Conservation (phyloP, 345 rosid species). For the Moricandia moricandioides region DNA sequence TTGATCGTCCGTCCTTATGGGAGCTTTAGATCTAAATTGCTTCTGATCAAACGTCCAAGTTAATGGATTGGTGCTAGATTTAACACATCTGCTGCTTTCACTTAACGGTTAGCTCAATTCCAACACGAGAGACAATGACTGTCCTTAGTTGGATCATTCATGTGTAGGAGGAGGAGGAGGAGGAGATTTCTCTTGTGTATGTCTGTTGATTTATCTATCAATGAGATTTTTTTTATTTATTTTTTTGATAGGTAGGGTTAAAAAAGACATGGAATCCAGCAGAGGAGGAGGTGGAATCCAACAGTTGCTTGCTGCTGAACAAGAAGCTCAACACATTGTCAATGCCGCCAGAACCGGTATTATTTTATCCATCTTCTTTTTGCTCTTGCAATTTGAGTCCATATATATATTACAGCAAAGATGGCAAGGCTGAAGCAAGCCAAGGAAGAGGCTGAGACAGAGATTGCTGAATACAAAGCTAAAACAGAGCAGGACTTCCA, state of each 20-base stretch:
- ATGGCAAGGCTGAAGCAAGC: conserved; percentile 84
- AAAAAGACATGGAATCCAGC: conserved; percentile 47
- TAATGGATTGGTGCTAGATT: too few species aligned
- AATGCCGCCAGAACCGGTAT: conserved; percentile 64
- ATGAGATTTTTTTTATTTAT: neutral
- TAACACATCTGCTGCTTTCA: too few species aligned
- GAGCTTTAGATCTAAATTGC: too few species aligned
- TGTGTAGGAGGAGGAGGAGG: too few species aligned
- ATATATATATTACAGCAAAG: conserved; percentile 47
- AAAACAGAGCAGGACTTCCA: conserved; percentile 78
- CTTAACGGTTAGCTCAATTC: too few species aligned
- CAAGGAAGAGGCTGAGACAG: conserved; percentile 93
- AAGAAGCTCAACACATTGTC: conserved; percentile 89
- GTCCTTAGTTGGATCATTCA: too few species aligned
- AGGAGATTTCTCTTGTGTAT: neutral
- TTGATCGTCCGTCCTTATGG: too few species aligned
- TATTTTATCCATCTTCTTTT: neutral
- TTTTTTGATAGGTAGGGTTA: neutral
- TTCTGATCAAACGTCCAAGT: too few species aligned
- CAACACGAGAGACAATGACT: too few species aligned
- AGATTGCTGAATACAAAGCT: conserved; percentile 67
- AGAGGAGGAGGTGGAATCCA: conserved; percentile 87
- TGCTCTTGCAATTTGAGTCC: neutral
- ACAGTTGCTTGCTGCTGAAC: conserved; percentile 87
- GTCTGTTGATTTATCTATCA: neutral